phyloP scores from a whole-genome alignment of 2,329 filamentous ascomycete species.

The Xylariales sp. region DNA sequence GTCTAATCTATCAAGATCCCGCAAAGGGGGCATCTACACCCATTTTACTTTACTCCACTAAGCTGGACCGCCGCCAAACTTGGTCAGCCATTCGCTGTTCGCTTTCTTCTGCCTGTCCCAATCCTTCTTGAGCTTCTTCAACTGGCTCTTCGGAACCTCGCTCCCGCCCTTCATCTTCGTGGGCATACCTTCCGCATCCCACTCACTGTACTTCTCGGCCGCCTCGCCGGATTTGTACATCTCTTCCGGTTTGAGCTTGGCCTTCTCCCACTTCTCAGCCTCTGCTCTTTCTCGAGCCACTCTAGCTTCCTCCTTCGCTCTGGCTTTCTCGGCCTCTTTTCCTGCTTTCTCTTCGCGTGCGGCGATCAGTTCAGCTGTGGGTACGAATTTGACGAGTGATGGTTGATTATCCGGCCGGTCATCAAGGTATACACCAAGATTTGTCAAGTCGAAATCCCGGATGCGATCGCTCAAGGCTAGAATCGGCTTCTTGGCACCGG shows the following conservation, averaged over 20 bases:
- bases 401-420: constrained; percentile 64
- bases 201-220: constrained; percentile 62
- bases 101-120: constrained; percentile 88
- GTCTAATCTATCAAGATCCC: too few species aligned
- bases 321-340: constrained; percentile 55
- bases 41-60: constrained; percentile 10
- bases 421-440: constrained; percentile 82
- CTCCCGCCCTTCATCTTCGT: constrained; percentile 71
- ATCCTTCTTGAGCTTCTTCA: constrained; percentile 82
- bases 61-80: constrained; percentile 23
- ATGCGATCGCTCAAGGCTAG: constrained; percentile 74
- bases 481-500: constrained; percentile 63
- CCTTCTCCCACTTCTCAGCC: constrained; percentile 52
- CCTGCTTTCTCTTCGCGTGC: constrained; percentile 56
- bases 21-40: too few species aligned
- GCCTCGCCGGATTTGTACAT: constrained; percentile 52
- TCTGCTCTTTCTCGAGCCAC: constrained; percentile 46
- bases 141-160: constrained; percentile 73
- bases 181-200: constrained; percentile 80
- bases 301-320: constrained; percentile 51
- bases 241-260: constrained; percentile 48
- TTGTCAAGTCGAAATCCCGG: constrained; percentile 75
- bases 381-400: constrained; percentile 67
- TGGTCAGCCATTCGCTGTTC: constrained; percentile 58
- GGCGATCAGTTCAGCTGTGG: constrained; percentile 51